Evolutionary conservation across 192 early-diverging fungal species (phyloP), one percentile per base, ranked within the genome.

Genomic region (Neocallimastix lanati): DNA sequence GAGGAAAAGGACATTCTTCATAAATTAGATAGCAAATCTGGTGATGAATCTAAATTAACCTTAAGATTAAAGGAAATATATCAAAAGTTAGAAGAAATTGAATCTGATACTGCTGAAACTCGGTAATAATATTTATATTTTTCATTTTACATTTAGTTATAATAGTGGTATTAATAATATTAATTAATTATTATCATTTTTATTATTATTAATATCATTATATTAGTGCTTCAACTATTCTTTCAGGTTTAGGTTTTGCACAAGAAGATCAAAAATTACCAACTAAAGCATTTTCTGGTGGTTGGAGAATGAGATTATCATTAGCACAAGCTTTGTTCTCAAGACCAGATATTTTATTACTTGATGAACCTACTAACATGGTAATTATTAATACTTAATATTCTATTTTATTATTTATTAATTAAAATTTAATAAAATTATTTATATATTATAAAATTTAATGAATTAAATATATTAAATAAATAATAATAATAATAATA

Each of bases 21-120:
- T 86, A 77, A 83, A 84, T 0, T 78, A 86, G 28, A 86, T 94
- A 79, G 83, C 83, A 80, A 86, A 85, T 37, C 85, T 90, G 35
- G 76, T 82, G 85, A 88, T 67, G 88, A 85, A 76, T 80, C 80
- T 7, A 78, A 79, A 79, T 80, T 86, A 35, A 80, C 79, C 9
- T 77, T 77, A 29, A 85, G 89, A 76, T 85, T 99, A 29, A 95
- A 95, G 86, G 88, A 93, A 40, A 87, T 95, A 28, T 96, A 96
- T 86, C 78, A 84, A 77, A 94, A 93, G 83, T 85, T 99, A 78
- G 90, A 93, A 81, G 96, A 96, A 27, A 97, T 99, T 85, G 98
- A 98, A 82, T 93, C 95, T 29, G 94, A 98, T 84, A 97, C 95
- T 85, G 98, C 98, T 9, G 98, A 98, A 83, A 86, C 96, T 29